Evolutionary conservation across 257 asterid genomes (phyloP), one percentile per base, ranked within the genome.

Genomic region (Solanum medicagineum): DNA sequence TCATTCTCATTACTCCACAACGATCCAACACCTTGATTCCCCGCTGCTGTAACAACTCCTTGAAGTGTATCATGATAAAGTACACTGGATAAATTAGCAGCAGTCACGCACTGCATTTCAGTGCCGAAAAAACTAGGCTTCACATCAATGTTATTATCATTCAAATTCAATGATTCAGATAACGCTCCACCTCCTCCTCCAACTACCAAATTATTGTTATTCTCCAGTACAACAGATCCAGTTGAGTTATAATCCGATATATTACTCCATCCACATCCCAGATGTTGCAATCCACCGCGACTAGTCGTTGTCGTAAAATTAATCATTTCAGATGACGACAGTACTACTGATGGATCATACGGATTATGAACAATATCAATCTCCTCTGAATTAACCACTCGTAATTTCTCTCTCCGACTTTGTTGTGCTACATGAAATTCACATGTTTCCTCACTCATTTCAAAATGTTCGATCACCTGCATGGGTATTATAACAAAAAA

Each of bases 401-500:
- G 83, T 17, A 93, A 51, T 84, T 91, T 92, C 44, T 94, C 95
- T 8, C 98, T 90, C 26, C 97, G 94, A 90, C 93, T 92, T 88
- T 92, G 93, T 66, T 94, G 97, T 6, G 96, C 97, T 13, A 92
- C 94, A 86, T 93, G 98, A 86, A 90, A 82, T 11, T 92, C 95
- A 4, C 93, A 87, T 65, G 91, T 77, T 12, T 86, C 89, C 19
- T 87, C 87, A 74, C 90, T 90, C 87, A 85, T 93, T 85, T 92
- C 93, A 7, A 7, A 0, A 8, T 8, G 15, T 77, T 75, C 0
- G 5, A 8, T 75, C 19, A 6, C 24, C 83, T 77, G 83, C 83
- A 77, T 77, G 45, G 45, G 45, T 49, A 17, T 40, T 4, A 24
- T 51, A 55, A 13, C 51, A 77, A 42, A 5, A 11, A 9, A 12